Conservation (phyloP, 441 rosid genomes). For the Hura crepitans region DNA sequence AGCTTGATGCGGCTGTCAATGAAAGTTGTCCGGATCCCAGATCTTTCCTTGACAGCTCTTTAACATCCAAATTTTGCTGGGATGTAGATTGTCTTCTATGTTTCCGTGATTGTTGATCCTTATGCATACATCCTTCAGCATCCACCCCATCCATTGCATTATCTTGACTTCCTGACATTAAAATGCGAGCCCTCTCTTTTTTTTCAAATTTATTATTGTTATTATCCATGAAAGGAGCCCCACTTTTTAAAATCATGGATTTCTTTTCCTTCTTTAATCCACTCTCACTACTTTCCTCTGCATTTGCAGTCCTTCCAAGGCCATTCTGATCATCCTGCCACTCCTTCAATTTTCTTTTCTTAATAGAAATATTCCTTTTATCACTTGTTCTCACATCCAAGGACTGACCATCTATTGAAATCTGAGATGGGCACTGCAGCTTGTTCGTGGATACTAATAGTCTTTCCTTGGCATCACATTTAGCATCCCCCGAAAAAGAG, state of each 20-base stretch:
- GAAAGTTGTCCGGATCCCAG: slow-evolving; percentile 41
- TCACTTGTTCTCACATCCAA: slow-evolving; percentile 33
- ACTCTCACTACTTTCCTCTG: slow-evolving; percentile 38
- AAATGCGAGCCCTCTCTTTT: slow-evolving; percentile 16
- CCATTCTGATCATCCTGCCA: slow-evolving; percentile 36
- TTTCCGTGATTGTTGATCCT: slow-evolving; percentile 29
- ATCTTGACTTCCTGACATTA: slow-evolving; percentile 23
- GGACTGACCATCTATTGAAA: slow-evolving; percentile 36
- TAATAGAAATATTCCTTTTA: slow-evolving; percentile 29
- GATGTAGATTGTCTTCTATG: slow-evolving; percentile 25
- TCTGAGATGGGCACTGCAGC: slow-evolving; percentile 37
- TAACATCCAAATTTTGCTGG: slow-evolving; percentile 27
- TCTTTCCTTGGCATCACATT: slow-evolving; percentile 37
- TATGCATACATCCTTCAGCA: slow-evolving; percentile 27
- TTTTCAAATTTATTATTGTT: slow-evolving; percentile 25
- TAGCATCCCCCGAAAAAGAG: slow-evolving; percentile 26
- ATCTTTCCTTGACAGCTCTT: slow-evolving; percentile 35
- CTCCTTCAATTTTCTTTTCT: slow-evolving; percentile 46
- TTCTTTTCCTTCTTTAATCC: slow-evolving; percentile 37
- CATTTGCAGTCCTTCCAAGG: slow-evolving; percentile 22
- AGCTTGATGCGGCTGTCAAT: slow-evolving; percentile 54
- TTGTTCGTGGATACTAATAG: slow-evolving; percentile 35
- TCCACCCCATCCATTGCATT: slow-evolving; percentile 28
- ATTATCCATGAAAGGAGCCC: slow-evolving; percentile 26
- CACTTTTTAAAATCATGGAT: slow-evolving; percentile 30